phyloP scores from a whole-genome alignment of 345 rosid species.

The Hypericum androsaemum region DNA sequence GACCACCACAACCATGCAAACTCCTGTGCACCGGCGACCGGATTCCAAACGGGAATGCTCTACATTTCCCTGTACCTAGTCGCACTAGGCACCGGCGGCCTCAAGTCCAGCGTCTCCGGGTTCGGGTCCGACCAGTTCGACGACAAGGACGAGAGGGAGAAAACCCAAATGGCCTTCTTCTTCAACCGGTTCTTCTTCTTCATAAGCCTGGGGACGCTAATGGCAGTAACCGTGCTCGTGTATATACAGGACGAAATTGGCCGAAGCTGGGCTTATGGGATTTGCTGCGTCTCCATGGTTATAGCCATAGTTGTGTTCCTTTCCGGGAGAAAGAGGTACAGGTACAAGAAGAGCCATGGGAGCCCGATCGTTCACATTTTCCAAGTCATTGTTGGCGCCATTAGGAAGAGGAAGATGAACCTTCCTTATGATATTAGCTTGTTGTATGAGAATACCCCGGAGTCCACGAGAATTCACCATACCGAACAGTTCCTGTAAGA shows the following conservation, averaged over 20 bases:
- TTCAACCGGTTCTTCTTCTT: constrained; percentile 6
- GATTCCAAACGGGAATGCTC: constrained; percentile 4
- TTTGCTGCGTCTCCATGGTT: neutral
- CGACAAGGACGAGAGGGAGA: constrained; percentile 4
- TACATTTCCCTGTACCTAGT: neutral
- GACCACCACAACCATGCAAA: neutral
- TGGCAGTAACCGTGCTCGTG: neutral
- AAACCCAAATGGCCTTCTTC: constrained; percentile 1
- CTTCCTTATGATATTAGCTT: neutral
- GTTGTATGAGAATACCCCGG: constrained; percentile 1
- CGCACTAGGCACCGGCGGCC: constrained; percentile 1
- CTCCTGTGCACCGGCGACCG: neutral
- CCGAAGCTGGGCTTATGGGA: constrained; percentile 3
- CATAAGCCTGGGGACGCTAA: constrained; percentile 1
- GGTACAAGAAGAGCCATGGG: constrained; percentile 1
- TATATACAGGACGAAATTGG: constrained; percentile 4
- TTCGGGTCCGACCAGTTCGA: constrained; percentile 2
- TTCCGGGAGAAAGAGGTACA: neutral
- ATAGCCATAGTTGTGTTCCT: neutral
- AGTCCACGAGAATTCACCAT: neutral
- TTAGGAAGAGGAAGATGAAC: constrained; percentile 1
- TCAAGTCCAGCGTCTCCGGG: neutral
- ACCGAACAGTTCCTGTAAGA: neutral
- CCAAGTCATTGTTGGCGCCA: neutral
- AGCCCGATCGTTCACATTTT: constrained; percentile 1